Evolutionary conservation across 2,329 filamentous ascomycete genomes (phyloP).

Genomic region (Tolypocladium ophioglossoides): DNA sequence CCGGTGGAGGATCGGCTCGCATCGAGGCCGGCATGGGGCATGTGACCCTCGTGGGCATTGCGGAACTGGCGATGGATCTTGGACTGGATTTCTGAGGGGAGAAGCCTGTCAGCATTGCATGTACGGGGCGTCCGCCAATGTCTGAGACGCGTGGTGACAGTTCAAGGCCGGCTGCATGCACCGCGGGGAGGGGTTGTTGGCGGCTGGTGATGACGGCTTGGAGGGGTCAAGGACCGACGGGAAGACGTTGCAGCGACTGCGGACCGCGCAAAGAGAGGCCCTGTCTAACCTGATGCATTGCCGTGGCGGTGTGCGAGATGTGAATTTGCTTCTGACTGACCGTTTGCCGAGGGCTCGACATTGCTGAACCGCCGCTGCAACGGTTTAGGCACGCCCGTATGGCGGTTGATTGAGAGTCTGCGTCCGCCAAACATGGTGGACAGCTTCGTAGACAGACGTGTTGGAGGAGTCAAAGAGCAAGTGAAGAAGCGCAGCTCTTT

Average conservation of each 20-base stretch:
- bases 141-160: not conserved
- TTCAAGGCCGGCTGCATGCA: too few relatives aligned
- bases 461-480: not conserved
- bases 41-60: constrained; percentile 80
- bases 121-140: not conserved
- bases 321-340: constrained; percentile 26
- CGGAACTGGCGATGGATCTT: constrained; percentile 85
- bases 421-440: constrained; percentile 41
- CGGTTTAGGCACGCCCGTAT: constrained; percentile 49
- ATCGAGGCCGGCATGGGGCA: constrained; percentile 83
- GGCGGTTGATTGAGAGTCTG: constrained; percentile 58
- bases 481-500: not conserved
- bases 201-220: not conserved
- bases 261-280: not conserved
- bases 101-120: constrained; percentile 6
- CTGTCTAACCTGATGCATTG: not conserved
- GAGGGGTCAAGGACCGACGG: not conserved
- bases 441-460: not conserved
- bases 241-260: not conserved
- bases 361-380: constrained; percentile 45
- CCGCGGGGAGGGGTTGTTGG: not conserved
- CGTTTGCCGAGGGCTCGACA: constrained; percentile 44
- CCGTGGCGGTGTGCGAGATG: not conserved
- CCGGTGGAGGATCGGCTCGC: constrained; percentile 81
- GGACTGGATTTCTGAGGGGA: constrained; percentile 60